These are phyloP conservation scores for Plectosphaerella plurivora DNA, from an alignment of 2,329 filamentous ascomycete genomes.

Conservation along the genomic window DNA sequence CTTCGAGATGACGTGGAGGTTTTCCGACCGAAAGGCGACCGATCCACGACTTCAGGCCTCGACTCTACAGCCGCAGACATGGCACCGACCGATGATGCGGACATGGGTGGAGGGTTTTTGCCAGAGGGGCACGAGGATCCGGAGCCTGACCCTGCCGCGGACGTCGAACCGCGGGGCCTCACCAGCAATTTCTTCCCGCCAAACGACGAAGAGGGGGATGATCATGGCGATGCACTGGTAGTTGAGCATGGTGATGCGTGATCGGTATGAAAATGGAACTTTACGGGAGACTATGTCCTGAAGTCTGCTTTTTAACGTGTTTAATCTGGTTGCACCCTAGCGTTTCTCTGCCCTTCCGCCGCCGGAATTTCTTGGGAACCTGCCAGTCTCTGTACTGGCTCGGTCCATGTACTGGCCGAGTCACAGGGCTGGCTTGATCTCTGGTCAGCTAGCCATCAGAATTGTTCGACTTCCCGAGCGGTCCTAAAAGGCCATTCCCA, in stretches of 20 bases:
- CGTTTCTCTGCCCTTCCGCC: too few species aligned
- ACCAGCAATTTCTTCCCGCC: constrained; percentile 46
- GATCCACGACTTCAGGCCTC: neutral
- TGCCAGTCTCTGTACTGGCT: too few species aligned
- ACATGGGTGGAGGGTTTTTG: constrained; percentile 58
- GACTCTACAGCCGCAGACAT: constrained; percentile 11
- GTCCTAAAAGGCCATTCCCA: constrained; percentile 2
- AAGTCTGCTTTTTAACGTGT: too few species aligned
- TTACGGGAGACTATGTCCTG: too few species aligned
- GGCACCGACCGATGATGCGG: constrained; percentile 32
- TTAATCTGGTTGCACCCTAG: too few species aligned
- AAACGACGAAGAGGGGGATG: constrained; percentile 27
- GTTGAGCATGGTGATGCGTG: constrained; percentile 22
- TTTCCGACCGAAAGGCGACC: constrained; percentile 41
- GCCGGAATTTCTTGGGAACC: too few species aligned
- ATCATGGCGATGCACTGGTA: constrained; percentile 24
- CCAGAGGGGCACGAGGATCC: constrained; percentile 51
- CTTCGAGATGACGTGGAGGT: constrained; percentile 47
- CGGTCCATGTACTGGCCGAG: too few species aligned
- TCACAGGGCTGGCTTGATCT: too few species aligned
- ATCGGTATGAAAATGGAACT: too few species aligned
- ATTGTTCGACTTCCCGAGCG: constrained; percentile 1
- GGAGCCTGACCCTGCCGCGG: constrained; percentile 19
- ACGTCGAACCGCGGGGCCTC: constrained; percentile 18
- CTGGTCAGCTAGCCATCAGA: neutral